Percentiles rank a stretch among this genome's conserved stretches.
Evolutionary conservation across 495 filamentous ascomycete genomes (phyloP).

Genomic region (Penicillium cosmopolitanum): DNA sequence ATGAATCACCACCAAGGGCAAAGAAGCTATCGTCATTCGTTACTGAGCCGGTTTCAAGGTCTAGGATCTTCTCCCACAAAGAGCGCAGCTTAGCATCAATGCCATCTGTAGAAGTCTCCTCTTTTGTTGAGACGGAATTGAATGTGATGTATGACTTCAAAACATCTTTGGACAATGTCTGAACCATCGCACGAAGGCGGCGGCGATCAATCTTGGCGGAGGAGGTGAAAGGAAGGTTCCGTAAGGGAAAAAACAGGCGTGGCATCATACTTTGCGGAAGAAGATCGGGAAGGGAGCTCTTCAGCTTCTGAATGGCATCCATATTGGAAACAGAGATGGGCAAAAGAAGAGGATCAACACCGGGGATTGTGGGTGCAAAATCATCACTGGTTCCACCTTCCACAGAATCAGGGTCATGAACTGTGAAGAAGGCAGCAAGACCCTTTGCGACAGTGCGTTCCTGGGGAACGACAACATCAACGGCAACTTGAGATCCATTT

Average conservation of each 20-base stretch:
- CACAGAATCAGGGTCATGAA: slow-evolving; percentile 22
- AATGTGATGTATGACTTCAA: slow-evolving; percentile 46
- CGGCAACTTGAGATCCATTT: slow-evolving; percentile 39
- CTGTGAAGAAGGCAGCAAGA: slow-evolving; percentile 49
- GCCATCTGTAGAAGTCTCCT: slow-evolving; percentile 28
- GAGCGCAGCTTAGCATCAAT: slow-evolving; percentile 37
- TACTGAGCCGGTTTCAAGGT: slow-evolving; percentile 43
- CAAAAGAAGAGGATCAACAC: slow-evolving; percentile 35
- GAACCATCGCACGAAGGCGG: slow-evolving; percentile 48
- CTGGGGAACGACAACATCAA: slow-evolving; percentile 47
- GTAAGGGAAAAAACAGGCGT: slow-evolving; percentile 61
- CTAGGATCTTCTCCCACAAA: slow-evolving; percentile 44
- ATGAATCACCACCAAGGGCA: slow-evolving; percentile 57
- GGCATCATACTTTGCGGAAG: slow-evolving; percentile 64
- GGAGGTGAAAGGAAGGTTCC: slow-evolving; percentile 55
- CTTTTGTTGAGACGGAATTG: slow-evolving; percentile 28
- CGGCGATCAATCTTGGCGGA: slow-evolving; percentile 68
- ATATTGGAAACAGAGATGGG: slow-evolving; percentile 37
- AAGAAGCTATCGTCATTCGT: slow-evolving; percentile 55
- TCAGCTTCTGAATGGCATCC: slow-evolving; percentile 37
- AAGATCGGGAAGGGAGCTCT: slow-evolving; percentile 35
- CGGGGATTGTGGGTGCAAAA: slow-evolving; percentile 22
- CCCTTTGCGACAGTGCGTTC: slow-evolving; percentile 38
- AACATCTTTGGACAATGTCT: slow-evolving; percentile 42
- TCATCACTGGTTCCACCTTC: slow-evolving; percentile 27